Base-by-base conservation (phyloP, 2,329 filamentous ascomycete species). In the Ophiocordyceps camponoti-saundersi region DNA sequence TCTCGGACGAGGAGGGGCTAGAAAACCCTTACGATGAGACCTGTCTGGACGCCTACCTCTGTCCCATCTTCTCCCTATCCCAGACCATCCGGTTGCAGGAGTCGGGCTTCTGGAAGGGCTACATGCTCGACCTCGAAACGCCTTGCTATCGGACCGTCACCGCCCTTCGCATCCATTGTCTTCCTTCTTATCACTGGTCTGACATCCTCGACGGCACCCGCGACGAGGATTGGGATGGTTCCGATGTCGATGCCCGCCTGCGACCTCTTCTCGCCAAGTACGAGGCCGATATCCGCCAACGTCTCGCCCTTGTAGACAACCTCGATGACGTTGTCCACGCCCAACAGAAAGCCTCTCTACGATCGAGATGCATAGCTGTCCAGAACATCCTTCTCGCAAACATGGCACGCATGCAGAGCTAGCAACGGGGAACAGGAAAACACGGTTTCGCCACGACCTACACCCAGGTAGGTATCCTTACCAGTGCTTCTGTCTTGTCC, bases 81-180 rank as follows among this genome's bases (percentile, higher is more conserved):
- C 65, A 70, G 52, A 64, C 55, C 47, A 55, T 57, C 8, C 51
- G 54, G 34, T 61, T 79, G 16, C 61, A 71, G 42, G 66, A 67
- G 1, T 56, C 50, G 0, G 68, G 68, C 1, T 78, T 75, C 53
- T 59, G 72, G 50, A 72, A 67, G 0, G 64, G 63, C 4, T 79
- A 75, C 52, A 62, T 70, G 47, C 59, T 78, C 6, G 75, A 78
- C 52, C 53, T 58, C 3, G 60, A 68, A 11, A 66, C 59, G 6
- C 67, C 71, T 13, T 79, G 75, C 55, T 71, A 77, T 55, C 61
- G 74, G 16, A 76, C 75, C 1, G 68, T 77, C 54, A 70, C 75
- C 12, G 75, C 72, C 6, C 52, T 77, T 44, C 56, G 73, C 44
- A 48, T 57, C 44, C 50, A 66, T 53, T 56, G 64, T 50, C 46